A percentile compares a stretch with the other conserved stretches of the same genome.
phyloP scores from a whole-genome alignment of 768 basidiomycete species.

The Rhodotorula sphaerocarpa region DNA sequence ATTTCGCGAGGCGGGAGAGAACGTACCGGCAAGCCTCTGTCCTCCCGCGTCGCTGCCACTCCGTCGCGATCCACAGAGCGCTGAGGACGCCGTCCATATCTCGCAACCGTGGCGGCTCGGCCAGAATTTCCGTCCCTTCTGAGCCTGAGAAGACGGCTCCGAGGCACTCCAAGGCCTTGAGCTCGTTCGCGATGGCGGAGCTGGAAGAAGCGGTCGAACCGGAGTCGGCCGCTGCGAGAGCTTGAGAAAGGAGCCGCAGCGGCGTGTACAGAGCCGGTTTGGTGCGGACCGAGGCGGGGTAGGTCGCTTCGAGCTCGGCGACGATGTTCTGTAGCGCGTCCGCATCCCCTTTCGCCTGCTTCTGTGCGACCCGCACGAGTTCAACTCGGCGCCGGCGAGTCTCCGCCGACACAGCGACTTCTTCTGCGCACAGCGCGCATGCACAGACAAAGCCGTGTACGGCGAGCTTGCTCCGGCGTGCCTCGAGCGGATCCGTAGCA shows the following conservation, averaged over 20 bases:
- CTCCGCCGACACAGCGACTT: slow-evolving; percentile 41
- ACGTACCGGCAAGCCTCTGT: background rate
- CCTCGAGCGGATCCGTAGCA: slow-evolving; percentile 43
- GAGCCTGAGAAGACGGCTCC: background rate
- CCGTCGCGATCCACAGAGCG: slow-evolving; percentile 8
- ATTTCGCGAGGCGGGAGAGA: background rate
- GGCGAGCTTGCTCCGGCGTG: slow-evolving; percentile 41
- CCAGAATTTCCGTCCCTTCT: slow-evolving; percentile 1
- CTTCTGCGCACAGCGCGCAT: slow-evolving; percentile 61
- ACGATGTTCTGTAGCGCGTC: background rate
- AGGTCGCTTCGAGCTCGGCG: background rate
- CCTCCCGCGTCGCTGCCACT: background rate
- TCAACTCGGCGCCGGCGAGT: background rate
- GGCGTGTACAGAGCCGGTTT: slow-evolving; percentile 24
- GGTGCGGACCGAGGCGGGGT: background rate
- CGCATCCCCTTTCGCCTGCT: background rate
- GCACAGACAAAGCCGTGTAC: slow-evolving; percentile 49
- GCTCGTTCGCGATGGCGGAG: slow-evolving; percentile 22
- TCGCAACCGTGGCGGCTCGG: slow-evolving; percentile 17
- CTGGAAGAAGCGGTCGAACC: background rate
- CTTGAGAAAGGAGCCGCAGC: slow-evolving; percentile 5
- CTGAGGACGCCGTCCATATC: slow-evolving; percentile 24
- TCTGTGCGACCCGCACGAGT: background rate
- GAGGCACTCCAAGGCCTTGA: slow-evolving; percentile 4
- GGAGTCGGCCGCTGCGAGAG: too few species aligned